A percentile compares a stretch with the other conserved stretches of the same genome.
These are phyloP conservation scores for Colletotrichum euphorbiae DNA, from an alignment of 2,329 filamentous ascomycete genomes.

Conservation along the genomic window DNA sequence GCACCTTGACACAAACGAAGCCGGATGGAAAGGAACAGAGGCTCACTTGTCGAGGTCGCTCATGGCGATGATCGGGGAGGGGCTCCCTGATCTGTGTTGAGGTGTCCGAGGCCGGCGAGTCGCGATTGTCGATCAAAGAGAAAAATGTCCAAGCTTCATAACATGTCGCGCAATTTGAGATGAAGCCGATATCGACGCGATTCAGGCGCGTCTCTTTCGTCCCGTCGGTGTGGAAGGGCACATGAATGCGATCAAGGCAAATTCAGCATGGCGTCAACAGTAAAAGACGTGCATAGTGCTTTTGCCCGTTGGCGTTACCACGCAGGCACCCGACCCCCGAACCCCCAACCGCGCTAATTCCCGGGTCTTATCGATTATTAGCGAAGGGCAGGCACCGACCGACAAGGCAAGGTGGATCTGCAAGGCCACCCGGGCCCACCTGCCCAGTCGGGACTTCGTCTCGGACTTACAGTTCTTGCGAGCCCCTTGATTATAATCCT, in stretches of 20 bases:
- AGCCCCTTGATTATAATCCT: constrained; percentile 20
- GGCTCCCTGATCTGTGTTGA: constrained; percentile 25
- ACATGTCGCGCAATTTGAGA: not conserved
- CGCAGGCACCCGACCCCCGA: constrained; percentile 5
- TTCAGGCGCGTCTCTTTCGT: constrained; percentile 5
- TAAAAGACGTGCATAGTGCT: constrained; percentile 25
- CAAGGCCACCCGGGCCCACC: too few relatives aligned
- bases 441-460: not conserved
- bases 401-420: constrained; percentile 24
- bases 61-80: constrained; percentile 63
- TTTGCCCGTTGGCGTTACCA: constrained; percentile 5
- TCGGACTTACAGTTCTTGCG: constrained; percentile 16
- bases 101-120: constrained; percentile 21
- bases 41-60: constrained; percentile 92
- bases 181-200: not conserved
- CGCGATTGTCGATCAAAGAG: not conserved
- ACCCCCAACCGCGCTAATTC: constrained; percentile 26
- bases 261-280: constrained; percentile 36
- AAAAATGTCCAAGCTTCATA: not conserved
- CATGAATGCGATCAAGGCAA: constrained; percentile 23
- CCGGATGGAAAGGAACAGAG: not conserved
- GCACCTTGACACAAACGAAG: not conserved
- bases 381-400: not conserved
- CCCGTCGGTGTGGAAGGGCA: constrained; percentile 3
- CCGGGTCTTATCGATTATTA: constrained; percentile 19